Conservation (phyloP, 345 rosid species). For the Abelmoschus esculentus region DNA sequence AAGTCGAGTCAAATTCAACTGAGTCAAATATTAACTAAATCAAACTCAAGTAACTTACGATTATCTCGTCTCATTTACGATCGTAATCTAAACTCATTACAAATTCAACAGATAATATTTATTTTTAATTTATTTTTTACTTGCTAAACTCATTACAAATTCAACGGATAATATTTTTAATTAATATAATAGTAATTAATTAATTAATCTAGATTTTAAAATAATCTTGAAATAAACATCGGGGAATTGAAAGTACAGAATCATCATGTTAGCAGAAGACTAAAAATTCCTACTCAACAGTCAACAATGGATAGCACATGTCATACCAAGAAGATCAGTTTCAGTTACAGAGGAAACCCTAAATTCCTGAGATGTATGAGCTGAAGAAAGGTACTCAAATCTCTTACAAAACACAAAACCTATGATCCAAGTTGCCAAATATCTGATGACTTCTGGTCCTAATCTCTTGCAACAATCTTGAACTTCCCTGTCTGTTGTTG, state of each 20-base stretch:
- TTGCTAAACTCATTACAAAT: no score
- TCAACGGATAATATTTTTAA: no score
- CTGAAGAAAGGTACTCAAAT: not conserved
- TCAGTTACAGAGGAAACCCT: not conserved
- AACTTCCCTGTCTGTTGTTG: slow-evolving; percentile 87
- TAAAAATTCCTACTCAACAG: not conserved
- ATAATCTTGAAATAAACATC: not conserved
- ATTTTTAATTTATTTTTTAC: no score
- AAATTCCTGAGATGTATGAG: not conserved
- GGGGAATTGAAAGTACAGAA: not conserved
- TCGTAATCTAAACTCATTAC: no score
- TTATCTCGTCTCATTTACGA: no score
- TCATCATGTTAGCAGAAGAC: not conserved
- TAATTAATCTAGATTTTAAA: no score
- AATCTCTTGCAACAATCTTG: slow-evolving; percentile 84
- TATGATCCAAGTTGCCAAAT: not conserved
- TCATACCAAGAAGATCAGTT: not conserved
- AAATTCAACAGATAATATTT: no score
- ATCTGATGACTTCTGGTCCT: slow-evolving; percentile 27
- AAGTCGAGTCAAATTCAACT: no score
- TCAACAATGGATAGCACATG: not conserved
- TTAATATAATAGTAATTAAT: no score
- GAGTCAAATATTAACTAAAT: no score
- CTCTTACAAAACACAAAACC: not conserved
- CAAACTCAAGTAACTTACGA: no score